Conservation (phyloP, 2,329 filamentous ascomycete genomes). For the Talaromyces funiculosus region DNA sequence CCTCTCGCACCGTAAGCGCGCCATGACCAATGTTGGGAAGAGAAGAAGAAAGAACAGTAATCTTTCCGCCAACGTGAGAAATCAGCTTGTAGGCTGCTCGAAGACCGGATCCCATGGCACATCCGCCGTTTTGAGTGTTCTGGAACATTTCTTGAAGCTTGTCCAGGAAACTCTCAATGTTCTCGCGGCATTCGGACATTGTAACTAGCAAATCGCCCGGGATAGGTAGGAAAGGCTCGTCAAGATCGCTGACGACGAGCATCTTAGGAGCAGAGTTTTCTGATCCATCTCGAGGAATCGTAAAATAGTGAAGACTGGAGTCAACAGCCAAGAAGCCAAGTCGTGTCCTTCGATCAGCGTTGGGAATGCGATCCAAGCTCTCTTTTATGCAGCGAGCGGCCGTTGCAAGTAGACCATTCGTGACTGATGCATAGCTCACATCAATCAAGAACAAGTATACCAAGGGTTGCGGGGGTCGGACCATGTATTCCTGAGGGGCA, state of each 20-base stretch:
- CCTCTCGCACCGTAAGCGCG: slow-evolving; percentile 86
- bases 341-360: slow-evolving; percentile 85
- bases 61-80: slow-evolving; percentile 87
- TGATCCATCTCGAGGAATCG: slow-evolving; percentile 80
- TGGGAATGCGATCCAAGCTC: slow-evolving; percentile 95
- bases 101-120: slow-evolving; percentile 92
- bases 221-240: slow-evolving; percentile 93
- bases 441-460: slow-evolving; percentile 96
- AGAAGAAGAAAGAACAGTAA: slow-evolving; percentile 83
- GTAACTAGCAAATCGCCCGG: slow-evolving; percentile 88
- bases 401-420: slow-evolving; percentile 84
- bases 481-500: slow-evolving; percentile 98
- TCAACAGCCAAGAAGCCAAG: slow-evolving; percentile 95
- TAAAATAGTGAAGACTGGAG: slow-evolving; percentile 92
- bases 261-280: slow-evolving; percentile 81
- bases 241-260: slow-evolving; percentile 89
- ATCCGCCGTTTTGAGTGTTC: slow-evolving; percentile 80
- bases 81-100: slow-evolving; percentile 94
- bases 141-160: slow-evolving; percentile 96
- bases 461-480: slow-evolving; percentile 87
- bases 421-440: slow-evolving; percentile 84
- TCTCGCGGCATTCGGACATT: slow-evolving; percentile 78
- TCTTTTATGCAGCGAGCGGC: slow-evolving; percentile 90
- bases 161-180: slow-evolving; percentile 83
- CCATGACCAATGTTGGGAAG: slow-evolving; percentile 86